Conservation (phyloP, 306 rosid species). For the Acacia crassicarpa region DNA sequence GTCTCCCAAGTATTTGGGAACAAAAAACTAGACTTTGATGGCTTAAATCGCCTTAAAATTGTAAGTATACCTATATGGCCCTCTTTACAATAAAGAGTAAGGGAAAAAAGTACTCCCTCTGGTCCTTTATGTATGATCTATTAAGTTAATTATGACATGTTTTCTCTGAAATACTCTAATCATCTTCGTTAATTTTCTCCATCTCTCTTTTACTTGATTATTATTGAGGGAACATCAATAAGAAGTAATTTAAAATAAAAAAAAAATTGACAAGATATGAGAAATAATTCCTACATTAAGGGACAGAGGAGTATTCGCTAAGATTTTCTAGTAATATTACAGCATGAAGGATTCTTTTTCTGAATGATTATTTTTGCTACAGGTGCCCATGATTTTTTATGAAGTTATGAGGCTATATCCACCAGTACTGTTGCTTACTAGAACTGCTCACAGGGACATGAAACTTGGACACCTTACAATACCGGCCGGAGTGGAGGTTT, state of each 20-base stretch:
- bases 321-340: neutral
- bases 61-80: conserved; percentile 33
- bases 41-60: conserved; percentile 34
- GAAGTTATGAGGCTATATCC: conserved; percentile 20
- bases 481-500: neutral
- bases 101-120: neutral
- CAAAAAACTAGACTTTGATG: conserved; percentile 38
- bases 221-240: too few species aligned
- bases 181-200: too few species aligned
- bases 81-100: neutral
- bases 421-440: neutral
- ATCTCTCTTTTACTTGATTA: too few species aligned
- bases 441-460: neutral
- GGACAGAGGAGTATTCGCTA: too few species aligned
- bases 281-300: too few species aligned
- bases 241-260: too few species aligned
- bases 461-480: neutral
- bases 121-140: too few species aligned
- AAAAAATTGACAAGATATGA: too few species aligned
- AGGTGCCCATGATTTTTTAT: conserved; percentile 30
- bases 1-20: conserved; percentile 39
- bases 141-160: too few species aligned
- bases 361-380: neutral
- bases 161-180: too few species aligned
- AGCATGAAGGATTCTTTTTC: neutral